A percentile compares a stretch with the other conserved stretches of the same genome.
Evolutionary conservation across 2,329 filamentous ascomycete genomes (phyloP).

Genomic region (Fusarium tupiense): DNA sequence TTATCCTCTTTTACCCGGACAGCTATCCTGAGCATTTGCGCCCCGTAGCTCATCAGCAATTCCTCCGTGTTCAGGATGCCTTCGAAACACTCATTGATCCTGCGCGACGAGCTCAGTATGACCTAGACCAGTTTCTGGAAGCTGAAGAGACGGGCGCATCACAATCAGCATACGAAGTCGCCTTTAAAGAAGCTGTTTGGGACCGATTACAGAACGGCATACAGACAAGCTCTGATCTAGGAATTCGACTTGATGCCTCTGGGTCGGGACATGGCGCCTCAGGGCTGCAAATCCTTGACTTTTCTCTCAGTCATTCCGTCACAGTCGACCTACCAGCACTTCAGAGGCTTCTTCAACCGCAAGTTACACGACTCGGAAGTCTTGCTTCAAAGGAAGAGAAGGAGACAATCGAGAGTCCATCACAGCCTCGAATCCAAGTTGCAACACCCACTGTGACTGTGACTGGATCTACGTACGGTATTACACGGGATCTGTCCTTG

Average conservation of each 20-base stretch:
- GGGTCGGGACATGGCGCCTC: background rate
- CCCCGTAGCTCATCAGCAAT: constrained; percentile 52
- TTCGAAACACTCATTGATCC: constrained; percentile 61
- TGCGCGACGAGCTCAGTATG: constrained; percentile 53
- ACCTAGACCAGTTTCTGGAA: constrained; percentile 44
- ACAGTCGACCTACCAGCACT: constrained; percentile 49
- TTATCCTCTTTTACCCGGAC: constrained; percentile 56
- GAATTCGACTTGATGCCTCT: constrained; percentile 50
- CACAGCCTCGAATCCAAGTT: constrained; percentile 31
- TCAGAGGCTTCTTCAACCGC: constrained; percentile 42
- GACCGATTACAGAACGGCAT: constrained; percentile 36
- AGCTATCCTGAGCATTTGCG: constrained; percentile 53
- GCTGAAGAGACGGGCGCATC: constrained; percentile 33
- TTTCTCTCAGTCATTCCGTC: constrained; percentile 52
- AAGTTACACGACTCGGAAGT: constrained; percentile 39
- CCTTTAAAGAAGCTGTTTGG: constrained; percentile 35
- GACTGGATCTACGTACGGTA: constrained; percentile 53
- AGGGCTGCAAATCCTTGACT: constrained; percentile 49
- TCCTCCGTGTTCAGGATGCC: constrained; percentile 54
- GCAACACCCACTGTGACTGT: constrained; percentile 50
- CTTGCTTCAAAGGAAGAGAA: constrained; percentile 26
- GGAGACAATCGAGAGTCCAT: constrained; percentile 3
- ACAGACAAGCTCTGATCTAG: constrained; percentile 50
- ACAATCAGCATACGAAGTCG: constrained; percentile 24
- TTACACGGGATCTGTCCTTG: constrained; percentile 43